These are phyloP conservation scores for Russula foetens DNA, from an alignment of 768 basidiomycete genomes.

Conservation along the genomic window DNA sequence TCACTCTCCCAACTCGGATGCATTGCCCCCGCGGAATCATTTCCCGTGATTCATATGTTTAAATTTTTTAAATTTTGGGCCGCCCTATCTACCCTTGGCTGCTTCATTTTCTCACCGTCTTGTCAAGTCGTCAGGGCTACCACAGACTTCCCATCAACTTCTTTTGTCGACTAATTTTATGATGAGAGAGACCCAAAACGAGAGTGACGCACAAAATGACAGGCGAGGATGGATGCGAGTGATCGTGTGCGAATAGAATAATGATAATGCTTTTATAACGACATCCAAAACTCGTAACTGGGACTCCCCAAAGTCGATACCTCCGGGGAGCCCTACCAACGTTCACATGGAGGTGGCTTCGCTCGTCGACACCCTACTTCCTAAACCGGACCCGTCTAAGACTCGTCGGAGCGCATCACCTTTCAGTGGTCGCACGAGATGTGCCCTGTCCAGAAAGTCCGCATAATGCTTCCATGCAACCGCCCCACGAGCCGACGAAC, in stretches of 20 bases:
- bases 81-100: neutral
- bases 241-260: neutral
- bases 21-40: neutral
- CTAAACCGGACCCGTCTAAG: conserved; percentile 2
- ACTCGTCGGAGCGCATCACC: conserved; percentile 25
- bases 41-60: neutral
- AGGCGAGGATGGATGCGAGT: neutral
- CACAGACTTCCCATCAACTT: conserved; percentile 1
- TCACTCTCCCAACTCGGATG: too few species aligned
- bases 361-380: neutral
- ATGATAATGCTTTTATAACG: too few species aligned
- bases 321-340: neutral
- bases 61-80: neutral
- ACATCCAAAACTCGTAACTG: neutral
- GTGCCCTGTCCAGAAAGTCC: conserved; percentile 42
- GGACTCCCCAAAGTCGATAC: neutral
- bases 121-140: conserved; percentile 11
- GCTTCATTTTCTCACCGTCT: neutral
- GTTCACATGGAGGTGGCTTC: neutral
- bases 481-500: conserved; percentile 28
- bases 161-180: neutral
- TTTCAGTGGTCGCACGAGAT: conserved; percentile 43
- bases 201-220: neutral
- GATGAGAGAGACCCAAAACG: neutral
- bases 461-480: conserved; percentile 54